phyloP scores from a whole-genome alignment of 176 grass and related monocot species.

The Oryza brachyantha region DNA sequence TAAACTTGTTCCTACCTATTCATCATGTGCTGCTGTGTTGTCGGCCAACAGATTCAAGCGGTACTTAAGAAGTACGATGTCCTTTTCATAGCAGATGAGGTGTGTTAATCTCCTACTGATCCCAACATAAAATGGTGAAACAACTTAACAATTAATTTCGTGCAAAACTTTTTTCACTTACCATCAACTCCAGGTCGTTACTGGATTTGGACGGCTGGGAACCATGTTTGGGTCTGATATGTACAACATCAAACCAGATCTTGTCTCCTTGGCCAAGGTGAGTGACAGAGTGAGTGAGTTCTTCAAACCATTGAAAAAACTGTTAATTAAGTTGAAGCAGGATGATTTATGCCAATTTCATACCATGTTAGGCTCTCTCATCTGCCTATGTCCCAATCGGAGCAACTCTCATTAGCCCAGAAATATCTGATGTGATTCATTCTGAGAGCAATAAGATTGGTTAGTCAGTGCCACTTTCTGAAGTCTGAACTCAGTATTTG shows the following conservation, averaged over 20 bases:
- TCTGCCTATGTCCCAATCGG: constrained; percentile 90
- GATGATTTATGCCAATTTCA: background rate
- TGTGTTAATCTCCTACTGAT: constrained; percentile 8
- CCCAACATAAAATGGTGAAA: background rate
- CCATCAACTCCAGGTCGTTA: constrained; percentile 65
- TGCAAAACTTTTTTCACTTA: background rate
- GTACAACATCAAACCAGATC: constrained; percentile 83
- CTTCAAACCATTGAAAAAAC: background rate
- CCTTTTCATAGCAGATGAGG: constrained; percentile 98
- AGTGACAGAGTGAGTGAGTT: constrained; percentile 44
- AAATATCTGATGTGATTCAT: constrained; percentile 84
- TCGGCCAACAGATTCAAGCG: constrained; percentile 64
- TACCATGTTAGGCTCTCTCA: constrained; percentile 73
- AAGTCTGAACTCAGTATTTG: background rate
- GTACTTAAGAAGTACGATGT: constrained; percentile 92
- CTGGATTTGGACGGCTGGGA: constrained; percentile 91
- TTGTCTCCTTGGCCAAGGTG: constrained; percentile 85
- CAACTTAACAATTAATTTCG: background rate
- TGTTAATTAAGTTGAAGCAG: background rate
- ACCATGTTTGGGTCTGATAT: constrained; percentile 95
- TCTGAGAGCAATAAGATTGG: constrained; percentile 95
- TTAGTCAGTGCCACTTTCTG: constrained; percentile 32
- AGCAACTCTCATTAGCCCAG: constrained; percentile 78
- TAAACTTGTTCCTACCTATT: background rate
- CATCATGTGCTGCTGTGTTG: background rate